These are phyloP conservation scores for Rutstroemia sp. DNA, from an alignment of 2,329 filamentous ascomycete genomes.

Conservation along the genomic window DNA sequence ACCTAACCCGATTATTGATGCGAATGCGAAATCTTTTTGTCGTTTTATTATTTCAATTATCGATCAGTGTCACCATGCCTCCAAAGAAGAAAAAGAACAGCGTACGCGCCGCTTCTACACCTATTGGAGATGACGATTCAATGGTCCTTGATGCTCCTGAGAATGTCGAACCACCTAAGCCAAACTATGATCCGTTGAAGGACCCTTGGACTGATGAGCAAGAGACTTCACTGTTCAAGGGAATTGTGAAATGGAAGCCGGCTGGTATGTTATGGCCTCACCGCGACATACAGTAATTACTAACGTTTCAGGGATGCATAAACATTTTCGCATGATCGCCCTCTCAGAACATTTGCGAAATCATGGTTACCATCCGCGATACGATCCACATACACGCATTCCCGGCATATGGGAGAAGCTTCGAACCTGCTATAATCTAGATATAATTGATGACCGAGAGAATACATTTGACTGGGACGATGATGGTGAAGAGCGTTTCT, in stretches of 20 bases:
- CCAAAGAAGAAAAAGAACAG: conserved; percentile 61
- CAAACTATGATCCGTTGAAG: conserved; percentile 43
- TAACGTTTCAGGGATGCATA: conserved; percentile 67
- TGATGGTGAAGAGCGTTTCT: conserved; percentile 52
- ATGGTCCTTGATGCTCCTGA: conserved; percentile 51
- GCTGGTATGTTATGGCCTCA: conserved; percentile 53
- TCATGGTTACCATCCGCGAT: conserved; percentile 67
- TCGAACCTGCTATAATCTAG: conserved; percentile 73
- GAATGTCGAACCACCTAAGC: conserved; percentile 27
- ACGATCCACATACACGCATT: conserved; percentile 74
- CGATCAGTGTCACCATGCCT: conserved; percentile 44
- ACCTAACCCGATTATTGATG: too few relatives aligned
- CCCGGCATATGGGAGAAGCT: conserved; percentile 90
- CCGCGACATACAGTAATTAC: conserved; percentile 1
- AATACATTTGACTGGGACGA: conserved; percentile 40
- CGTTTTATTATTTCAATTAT: not conserved
- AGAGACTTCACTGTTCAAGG: conserved; percentile 86
- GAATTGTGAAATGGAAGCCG: conserved; percentile 92
- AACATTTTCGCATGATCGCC: conserved; percentile 86
- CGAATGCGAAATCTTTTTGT: too few relatives aligned
- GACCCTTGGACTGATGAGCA: conserved; percentile 95
- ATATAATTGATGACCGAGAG: conserved; percentile 79
- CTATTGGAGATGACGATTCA: conserved; percentile 46
- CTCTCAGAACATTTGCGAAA: conserved; percentile 74
- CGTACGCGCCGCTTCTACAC: conserved; percentile 49